Percentiles rank a stretch among this genome's conserved stretches.
Evolutionary conservation across 768 basidiomycete genomes (phyloP).

Genomic region (Astraeus odoratus): DNA sequence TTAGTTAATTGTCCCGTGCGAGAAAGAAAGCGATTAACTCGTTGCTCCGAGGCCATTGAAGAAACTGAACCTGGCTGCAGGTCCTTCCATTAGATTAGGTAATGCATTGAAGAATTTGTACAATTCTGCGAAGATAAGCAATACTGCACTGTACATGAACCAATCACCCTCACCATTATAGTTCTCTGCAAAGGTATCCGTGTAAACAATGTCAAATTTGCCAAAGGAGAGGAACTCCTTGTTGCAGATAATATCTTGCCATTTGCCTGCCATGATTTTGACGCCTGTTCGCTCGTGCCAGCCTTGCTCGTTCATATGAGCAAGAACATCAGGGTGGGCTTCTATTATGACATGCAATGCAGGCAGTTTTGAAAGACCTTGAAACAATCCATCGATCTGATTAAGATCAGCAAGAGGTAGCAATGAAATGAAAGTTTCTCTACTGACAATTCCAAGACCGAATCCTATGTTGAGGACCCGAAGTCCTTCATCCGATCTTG

Average conservation of each 20-base stretch:
- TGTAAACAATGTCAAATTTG: conserved; percentile 86
- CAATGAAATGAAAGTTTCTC: not conserved
- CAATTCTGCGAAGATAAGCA: conserved; percentile 39
- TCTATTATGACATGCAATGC: conserved; percentile 85
- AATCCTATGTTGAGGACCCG: conserved; percentile 89
- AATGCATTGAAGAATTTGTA: conserved; percentile 75
- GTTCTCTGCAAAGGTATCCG: conserved; percentile 89
- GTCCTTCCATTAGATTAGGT: conserved; percentile 67
- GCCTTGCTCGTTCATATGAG: conserved; percentile 64
- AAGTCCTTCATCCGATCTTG: conserved; percentile 38
- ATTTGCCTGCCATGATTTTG: conserved; percentile 79
- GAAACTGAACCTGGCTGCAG: conserved; percentile 83
- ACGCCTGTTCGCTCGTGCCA: conserved; percentile 80
- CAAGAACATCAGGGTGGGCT: conserved; percentile 88
- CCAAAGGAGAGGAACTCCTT: conserved; percentile 54
- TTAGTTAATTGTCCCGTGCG: not conserved
- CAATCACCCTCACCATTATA: conserved; percentile 47
- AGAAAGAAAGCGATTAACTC: conserved; percentile 45
- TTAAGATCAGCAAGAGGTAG: conserved; percentile 3
- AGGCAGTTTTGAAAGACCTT: conserved; percentile 53
- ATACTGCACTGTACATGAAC: not conserved
- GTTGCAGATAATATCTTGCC: conserved; percentile 79
- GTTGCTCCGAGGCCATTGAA: conserved; percentile 98
- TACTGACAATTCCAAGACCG: conserved; percentile 80
- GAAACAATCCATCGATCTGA: conserved; percentile 82